Evolutionary conservation across 805 yeast species (phyloP).

Genomic region (Candida alai): DNA sequence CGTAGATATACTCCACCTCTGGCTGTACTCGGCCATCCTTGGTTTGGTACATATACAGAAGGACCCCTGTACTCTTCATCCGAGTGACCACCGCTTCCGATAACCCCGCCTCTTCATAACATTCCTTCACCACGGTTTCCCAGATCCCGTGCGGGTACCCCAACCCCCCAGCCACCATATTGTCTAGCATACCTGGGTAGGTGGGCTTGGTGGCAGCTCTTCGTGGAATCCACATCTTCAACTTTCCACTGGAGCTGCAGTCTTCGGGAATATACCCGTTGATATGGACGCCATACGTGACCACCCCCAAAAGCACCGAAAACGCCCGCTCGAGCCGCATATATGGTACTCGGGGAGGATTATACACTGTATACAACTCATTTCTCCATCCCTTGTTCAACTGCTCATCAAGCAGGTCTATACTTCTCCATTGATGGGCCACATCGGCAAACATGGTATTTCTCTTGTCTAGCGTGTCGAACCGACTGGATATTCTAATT

Average conservation of each 20-base stretch:
- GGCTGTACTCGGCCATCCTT: slow-evolving; percentile 71
- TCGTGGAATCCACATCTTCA: slow-evolving; percentile 79
- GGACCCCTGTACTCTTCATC: slow-evolving; percentile 54
- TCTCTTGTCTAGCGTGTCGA: slow-evolving; percentile 39
- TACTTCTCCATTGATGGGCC: slow-evolving; percentile 38
- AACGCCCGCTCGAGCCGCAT: slow-evolving; percentile 75
- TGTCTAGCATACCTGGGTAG: slow-evolving; percentile 87
- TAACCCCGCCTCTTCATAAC: slow-evolving; percentile 90
- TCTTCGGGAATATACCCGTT: slow-evolving; percentile 66
- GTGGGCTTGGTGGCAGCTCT: slow-evolving; percentile 78
- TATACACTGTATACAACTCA: slow-evolving; percentile 74
- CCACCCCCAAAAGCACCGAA: slow-evolving; percentile 76
- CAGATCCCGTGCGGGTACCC: slow-evolving; percentile 72
- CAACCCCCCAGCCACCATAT: slow-evolving; percentile 93
- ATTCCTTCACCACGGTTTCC: slow-evolving; percentile 83
- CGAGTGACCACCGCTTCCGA: slow-evolving; percentile 45
- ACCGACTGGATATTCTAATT: slow-evolving; percentile 23
- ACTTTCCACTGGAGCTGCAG: slow-evolving; percentile 31
- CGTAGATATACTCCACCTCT: slow-evolving; percentile 81
- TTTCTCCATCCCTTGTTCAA: slow-evolving; percentile 74
- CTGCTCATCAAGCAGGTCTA: slow-evolving; percentile 18
- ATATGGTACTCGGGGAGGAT: slow-evolving; percentile 53
- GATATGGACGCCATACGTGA: slow-evolving; percentile 86
- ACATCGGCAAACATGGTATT: slow-evolving; percentile 37
- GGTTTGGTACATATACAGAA: slow-evolving; percentile 59